Evolutionary conservation across 2,329 filamentous ascomycete genomes (phyloP), one percentile per base, ranked within the genome.

Genomic region (Lizonia empirigonia): DNA sequence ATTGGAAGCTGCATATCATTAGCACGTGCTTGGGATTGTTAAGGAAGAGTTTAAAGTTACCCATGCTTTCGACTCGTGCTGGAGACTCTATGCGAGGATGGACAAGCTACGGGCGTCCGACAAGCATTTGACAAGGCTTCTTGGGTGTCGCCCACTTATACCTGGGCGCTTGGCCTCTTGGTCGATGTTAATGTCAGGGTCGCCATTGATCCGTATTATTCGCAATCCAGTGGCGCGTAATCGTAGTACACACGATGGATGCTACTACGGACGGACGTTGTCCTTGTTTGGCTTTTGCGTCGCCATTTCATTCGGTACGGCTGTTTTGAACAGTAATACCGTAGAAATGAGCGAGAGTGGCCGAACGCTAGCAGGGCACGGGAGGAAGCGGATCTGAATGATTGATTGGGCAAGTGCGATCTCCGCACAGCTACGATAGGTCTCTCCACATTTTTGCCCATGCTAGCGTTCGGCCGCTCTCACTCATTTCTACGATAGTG

Each of bases 111-210:
- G 24, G 24, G 30, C 24, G 18, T 22, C 33, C 15, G 36, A 52
- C 42, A 52, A 52, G 49, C 49, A 36, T 34, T 30, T 5, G 5
- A 52, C 42, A 47, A 52, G 49, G 42, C 36, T 52, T 52, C 32
- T 47, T 42, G 42, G 49, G 39, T 3, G 13, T 18, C 46, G 22
- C 10, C 27, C 20, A 50, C 46, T 50, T 44, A 50, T 50, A 50
- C 39, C 10, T 44, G 16, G 15, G 38, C 3, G 13, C 45, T 44
- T 50, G 27, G 46, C 46, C 33, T 10, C 27, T 20, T 20, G 34
- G 34, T 10, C 13, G 23, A 15, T 30, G 10, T 4, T 4, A 15
- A 12, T 10, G n/a, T 22, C 2, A 4, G 4, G n/a, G 9, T 5
- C 15, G 20, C 15, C 26, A 26, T 16, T 19, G 4, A 26, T 8